Evolutionary conservation across 495 filamentous ascomycete species (phyloP).

Genomic region (Evernia prunastri): DNA sequence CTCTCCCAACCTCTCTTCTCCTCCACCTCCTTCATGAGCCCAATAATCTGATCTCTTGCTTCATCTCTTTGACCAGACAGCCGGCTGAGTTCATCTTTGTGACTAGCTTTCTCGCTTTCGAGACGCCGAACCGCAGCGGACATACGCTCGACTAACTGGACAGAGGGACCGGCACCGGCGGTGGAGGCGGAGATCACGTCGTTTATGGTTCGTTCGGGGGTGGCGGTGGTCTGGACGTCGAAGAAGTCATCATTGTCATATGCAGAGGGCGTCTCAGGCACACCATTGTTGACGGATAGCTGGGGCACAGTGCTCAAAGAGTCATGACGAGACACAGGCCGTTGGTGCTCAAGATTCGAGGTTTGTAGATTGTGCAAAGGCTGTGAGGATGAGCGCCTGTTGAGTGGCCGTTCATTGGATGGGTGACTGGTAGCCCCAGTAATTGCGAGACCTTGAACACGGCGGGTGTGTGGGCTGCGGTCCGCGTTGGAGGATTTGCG

Average conservation of each 20-base stretch:
- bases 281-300: constrained; percentile 31
- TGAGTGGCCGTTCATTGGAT: constrained; percentile 33
- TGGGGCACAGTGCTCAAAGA: constrained; percentile 34
- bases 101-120: constrained; percentile 81
- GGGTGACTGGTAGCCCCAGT: constrained; percentile 23
- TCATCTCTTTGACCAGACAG: constrained; percentile 81
- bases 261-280: constrained; percentile 51
- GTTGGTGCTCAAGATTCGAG: constrained; percentile 40
- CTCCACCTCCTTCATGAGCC: constrained; percentile 79
- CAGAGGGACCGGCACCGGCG: constrained; percentile 80
- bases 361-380: constrained; percentile 39
- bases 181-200: constrained; percentile 89
- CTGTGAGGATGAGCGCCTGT: constrained; percentile 44
- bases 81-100: constrained; percentile 74
- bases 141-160: constrained; percentile 96
- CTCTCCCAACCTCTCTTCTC: constrained; percentile 53
- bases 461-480: constrained; percentile 24
- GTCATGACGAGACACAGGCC: constrained; percentile 36
- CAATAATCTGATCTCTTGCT: constrained; percentile 81
- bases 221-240: constrained; percentile 48
- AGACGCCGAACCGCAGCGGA: constrained; percentile 82
- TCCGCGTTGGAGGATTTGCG: constrained; percentile 41
- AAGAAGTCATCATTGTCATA: constrained; percentile 60
- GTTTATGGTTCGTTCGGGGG: constrained; percentile 68
- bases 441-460: constrained; percentile 35